Base-by-base conservation (phyloP, 768 basidiomycete genomes). In the Russula ochroleuca region DNA sequence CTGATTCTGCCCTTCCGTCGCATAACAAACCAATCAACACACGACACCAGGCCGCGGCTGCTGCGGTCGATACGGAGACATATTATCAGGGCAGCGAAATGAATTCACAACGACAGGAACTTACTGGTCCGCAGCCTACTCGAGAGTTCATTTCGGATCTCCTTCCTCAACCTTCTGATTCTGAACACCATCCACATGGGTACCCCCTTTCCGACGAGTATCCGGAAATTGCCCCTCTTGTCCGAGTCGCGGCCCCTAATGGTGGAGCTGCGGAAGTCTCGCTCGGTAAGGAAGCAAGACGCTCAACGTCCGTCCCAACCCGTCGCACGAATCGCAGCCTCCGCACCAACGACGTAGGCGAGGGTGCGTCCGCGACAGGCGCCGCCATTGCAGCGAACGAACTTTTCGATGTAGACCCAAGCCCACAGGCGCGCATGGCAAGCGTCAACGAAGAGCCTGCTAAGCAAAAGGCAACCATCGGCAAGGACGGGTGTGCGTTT, bases 381-480 rank as follows among this genome's bases (percentile, higher is more conserved):
- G 81, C 84, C 10, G 82, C 79, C 5, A 78, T 78, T 0, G 82
- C 82, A 6, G 81, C 83, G 0, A 71, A 73, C 21, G 76, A 81
- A 3, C 74, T 75, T 19, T 77, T 78, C 2, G 74, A 76, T 21
- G 69, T 76, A 2, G 78, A 82, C 59, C 73, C 78, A 6, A 43
- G 51, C 11, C 67, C 73, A 52, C 72, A 76, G n/a, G 58, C 51
- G 21, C 75, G 86, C 21, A 74, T 75, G n/a, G 72, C 74, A 9
- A 76, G 74, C 15, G 85, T 85, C 0, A 81, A 86, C 33, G 73
- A 72, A 17, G 73, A 72, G 3, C 70, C 87, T 35, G 10, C 8
- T 65, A 80, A 76, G 19, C 75, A 78, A 61, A 81, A 76, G 70
- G 70, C 76, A 1, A 82, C 76, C 66, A 82, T 87, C 31, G 68